A percentile compares a stretch with the other conserved stretches of the same genome.
Conservation (phyloP, 1,139 yeast genomes). For the Hanseniaspora uvarum region DNA sequence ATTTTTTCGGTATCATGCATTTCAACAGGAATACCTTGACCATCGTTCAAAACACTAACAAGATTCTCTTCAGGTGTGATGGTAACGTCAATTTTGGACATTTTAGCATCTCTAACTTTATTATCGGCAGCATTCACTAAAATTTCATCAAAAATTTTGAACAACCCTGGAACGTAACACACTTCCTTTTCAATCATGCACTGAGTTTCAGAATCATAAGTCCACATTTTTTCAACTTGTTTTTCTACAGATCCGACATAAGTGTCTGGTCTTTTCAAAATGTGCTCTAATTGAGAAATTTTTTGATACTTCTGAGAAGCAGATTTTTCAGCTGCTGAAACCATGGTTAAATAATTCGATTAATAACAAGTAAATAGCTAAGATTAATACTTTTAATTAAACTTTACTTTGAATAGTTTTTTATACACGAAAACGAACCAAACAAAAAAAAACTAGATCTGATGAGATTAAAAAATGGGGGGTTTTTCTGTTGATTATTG, state of each 20-base stretch:
- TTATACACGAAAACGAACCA: too few species aligned
- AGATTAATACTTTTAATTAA: not conserved
- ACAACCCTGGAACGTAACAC: conserved; percentile 84
- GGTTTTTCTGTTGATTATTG: too few species aligned
- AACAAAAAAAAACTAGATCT: too few species aligned
- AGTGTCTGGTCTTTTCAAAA: conserved; percentile 93
- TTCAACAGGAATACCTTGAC: conserved; percentile 91
- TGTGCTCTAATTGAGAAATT: conserved; percentile 90
- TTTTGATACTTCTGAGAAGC: conserved; percentile 84
- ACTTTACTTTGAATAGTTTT: not conserved
- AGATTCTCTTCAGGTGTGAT: conserved; percentile 66
- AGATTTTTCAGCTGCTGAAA: conserved; percentile 27
- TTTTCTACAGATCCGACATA: conserved; percentile 91
- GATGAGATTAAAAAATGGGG: too few species aligned
- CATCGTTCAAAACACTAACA: conserved; percentile 82
- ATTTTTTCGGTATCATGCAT: conserved; percentile 85
- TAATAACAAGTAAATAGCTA: not conserved
- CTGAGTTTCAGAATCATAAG: conserved; percentile 57
- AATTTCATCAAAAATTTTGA: conserved; percentile 94
- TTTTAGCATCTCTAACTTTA: conserved; percentile 84
- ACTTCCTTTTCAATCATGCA: conserved; percentile 65
- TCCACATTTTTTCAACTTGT: conserved; percentile 76
- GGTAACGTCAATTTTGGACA: conserved; percentile 73
- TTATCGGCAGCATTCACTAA: conserved; percentile 97
- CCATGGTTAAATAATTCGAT: not conserved